Conservation (phyloP, 192 early-diverging fungal genomes). For the Dissophora ornata region DNA sequence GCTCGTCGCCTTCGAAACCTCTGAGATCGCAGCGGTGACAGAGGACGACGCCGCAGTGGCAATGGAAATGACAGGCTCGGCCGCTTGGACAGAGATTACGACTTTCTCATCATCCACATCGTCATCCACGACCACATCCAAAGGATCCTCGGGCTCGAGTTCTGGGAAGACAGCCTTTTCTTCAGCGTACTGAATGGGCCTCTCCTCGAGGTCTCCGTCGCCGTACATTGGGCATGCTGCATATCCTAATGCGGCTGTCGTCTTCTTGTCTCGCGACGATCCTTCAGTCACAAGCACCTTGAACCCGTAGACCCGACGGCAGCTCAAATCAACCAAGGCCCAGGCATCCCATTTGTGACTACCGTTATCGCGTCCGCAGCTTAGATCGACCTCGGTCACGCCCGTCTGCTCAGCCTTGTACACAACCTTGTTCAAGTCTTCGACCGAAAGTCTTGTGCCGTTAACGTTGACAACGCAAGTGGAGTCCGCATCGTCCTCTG, state of each 20-base stretch:
- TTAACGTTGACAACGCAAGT: conserved; percentile 36
- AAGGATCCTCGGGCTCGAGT: background rate
- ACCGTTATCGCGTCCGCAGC: conserved; percentile 21
- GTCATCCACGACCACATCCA: conserved; percentile 28
- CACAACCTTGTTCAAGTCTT: conserved; percentile 54
- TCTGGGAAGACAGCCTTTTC: conserved; percentile 46
- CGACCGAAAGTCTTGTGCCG: conserved; percentile 15
- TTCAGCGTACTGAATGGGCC: conserved; percentile 49
- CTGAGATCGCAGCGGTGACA: conserved; percentile 24
- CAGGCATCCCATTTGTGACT: conserved; percentile 51
- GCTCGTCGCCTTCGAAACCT: conserved; percentile 29
- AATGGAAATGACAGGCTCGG: conserved; percentile 25
- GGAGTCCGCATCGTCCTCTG: conserved; percentile 5
- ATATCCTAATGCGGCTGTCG: conserved; percentile 49
- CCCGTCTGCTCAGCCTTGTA: conserved; percentile 49
- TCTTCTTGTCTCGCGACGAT: conserved; percentile 2
- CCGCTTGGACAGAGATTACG: conserved; percentile 2
- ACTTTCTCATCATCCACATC: conserved; percentile 43
- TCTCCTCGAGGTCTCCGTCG: conserved; percentile 20
- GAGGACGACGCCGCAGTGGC: conserved; percentile 22
- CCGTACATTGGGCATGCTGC: conserved; percentile 57
- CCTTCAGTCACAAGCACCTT: conserved; percentile 46
- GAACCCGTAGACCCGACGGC: conserved; percentile 60
- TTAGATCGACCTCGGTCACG: conserved; percentile 47
- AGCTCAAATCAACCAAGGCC: conserved; percentile 59